Evolutionary conservation across 345 rosid genomes (phyloP), one percentile per base, ranked within the genome.

Genomic region (Ricinus communis): DNA sequence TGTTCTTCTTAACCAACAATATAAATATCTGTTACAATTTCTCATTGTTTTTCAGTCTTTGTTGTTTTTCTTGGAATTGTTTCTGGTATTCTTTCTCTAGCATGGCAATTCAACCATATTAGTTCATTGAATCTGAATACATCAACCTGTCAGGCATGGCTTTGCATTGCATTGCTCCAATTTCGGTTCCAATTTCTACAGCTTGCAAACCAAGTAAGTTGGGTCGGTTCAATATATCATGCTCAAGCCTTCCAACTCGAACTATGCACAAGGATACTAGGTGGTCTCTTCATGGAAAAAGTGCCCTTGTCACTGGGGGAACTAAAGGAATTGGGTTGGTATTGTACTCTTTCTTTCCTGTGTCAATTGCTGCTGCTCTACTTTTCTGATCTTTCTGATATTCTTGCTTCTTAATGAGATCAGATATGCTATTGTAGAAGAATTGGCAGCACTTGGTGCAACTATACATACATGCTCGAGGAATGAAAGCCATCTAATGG

Each of bases 281-380:
- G 77, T 87, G 91, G 93, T 82, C 88, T 77, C 91, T 87, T 58
- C 43, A 47, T 1, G 83, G 73, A 36, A 76, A 19, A 49, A 76
- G 71, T 16, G 78, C 80, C 16, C 75, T 80, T 16, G 83, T 80
- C 49, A 73, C 83, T 2, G 78, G 80, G 51, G 83, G 80, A 66
- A 80, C 73, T 61, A 72, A 72, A 54, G 80, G 83, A 61, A 19
- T 80, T 9, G 80, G 83, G 80, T 80, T 4, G 1, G 16, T 68
- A 1, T 13, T 14, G 21, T 10, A 1, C 12, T 56, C 28, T 12
- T 52, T n/a, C 2, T 10, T n/a, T 21, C 13, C n/a, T 19, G 24
- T 52, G n/a, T n/a, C 24, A 19, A 52, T 52, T 21, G 6, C 25
- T 21, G 6, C 25, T 19, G 2, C 27, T 52, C 56, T 52, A 8